A percentile compares a stretch with the other conserved stretches of the same genome.
Evolutionary conservation across 148 eudicot genomes (phyloP).

Genomic region (Vaccinium corymbosum): DNA sequence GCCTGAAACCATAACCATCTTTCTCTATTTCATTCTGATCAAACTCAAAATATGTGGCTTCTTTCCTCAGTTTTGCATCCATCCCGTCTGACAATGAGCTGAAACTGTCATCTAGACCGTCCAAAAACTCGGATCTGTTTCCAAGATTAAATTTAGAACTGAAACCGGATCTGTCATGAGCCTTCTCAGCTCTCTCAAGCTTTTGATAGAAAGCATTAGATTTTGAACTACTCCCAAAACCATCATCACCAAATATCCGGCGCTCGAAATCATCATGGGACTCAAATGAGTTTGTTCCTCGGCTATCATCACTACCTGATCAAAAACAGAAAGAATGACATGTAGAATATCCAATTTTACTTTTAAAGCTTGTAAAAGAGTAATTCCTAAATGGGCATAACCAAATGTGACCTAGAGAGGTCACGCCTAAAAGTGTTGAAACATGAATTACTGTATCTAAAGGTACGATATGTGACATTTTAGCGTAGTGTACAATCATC

Average conservation of each 20-base stretch:
- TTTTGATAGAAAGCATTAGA: conserved; percentile 36
- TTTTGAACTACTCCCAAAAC: conserved; percentile 22
- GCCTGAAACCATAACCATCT: conserved; percentile 63
- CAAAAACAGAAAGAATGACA: conserved; percentile 15
- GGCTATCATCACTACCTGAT: conserved; percentile 29
- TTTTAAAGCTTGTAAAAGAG: not conserved
- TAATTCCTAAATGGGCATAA: not conserved
- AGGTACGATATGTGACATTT: not conserved
- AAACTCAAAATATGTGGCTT: conserved; percentile 64
- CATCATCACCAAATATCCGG: conserved; percentile 46
- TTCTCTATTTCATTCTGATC: conserved; percentile 38
- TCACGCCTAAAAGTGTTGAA: not conserved
- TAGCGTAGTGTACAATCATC: not conserved
- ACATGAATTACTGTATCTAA: not conserved
- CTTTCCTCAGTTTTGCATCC: conserved; percentile 63
- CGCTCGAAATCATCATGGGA: conserved; percentile 52
- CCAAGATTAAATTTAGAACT: conserved; percentile 26
- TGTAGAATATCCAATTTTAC: not conserved
- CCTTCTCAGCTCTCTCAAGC: conserved; percentile 44
- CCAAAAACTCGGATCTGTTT: conserved; percentile 23
- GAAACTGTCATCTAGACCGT: conserved; percentile 46
- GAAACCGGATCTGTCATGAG: conserved; percentile 25
- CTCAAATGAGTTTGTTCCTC: conserved; percentile 32
- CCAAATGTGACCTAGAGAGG: not conserved
- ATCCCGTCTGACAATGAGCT: conserved; percentile 58